Evolutionary conservation across 257 asterid species (phyloP).

Genomic region (Solanum habrochaites): DNA sequence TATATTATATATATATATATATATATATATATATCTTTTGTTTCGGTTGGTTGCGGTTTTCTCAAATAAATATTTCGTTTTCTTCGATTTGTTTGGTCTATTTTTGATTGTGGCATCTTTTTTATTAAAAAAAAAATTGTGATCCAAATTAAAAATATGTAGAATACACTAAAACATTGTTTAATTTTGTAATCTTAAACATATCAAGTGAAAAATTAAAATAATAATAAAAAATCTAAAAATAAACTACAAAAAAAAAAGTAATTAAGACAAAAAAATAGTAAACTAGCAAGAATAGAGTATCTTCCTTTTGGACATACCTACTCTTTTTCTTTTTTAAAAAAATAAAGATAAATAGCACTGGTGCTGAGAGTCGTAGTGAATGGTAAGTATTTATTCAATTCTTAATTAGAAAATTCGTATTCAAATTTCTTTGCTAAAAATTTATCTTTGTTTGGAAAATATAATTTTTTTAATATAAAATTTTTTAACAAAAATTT

Average conservation of each 20-base stretch:
- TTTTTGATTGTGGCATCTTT: background rate
- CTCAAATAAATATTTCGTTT: too few relatives aligned
- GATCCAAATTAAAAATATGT: background rate
- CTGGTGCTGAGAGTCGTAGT: too few relatives aligned
- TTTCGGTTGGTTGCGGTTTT: too few relatives aligned
- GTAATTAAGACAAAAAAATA: background rate
- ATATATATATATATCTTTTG: too few relatives aligned
- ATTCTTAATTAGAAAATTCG: too few relatives aligned
- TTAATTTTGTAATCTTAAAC: background rate
- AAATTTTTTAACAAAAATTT: rapidly evolving
- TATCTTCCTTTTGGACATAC: background rate
- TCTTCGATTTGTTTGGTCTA: too few relatives aligned
- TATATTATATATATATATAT: too few relatives aligned
- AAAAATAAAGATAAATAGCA: background rate
- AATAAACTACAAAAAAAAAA: background rate
- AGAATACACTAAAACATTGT: background rate
- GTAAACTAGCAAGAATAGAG: background rate
- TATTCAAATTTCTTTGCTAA: rapidly evolving
- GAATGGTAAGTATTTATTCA: too few relatives aligned
- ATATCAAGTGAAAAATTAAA: background rate
- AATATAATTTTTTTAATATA: rapidly evolving
- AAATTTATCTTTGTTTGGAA: rapidly evolving
- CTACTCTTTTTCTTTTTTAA: background rate
- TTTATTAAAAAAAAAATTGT: background rate
- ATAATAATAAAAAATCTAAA: background rate